Percentiles rank a stretch among this genome's conserved stretches.
Evolutionary conservation across 2,329 filamentous ascomycete species (phyloP).

Genomic region (Mycosphaerella arachidis): DNA sequence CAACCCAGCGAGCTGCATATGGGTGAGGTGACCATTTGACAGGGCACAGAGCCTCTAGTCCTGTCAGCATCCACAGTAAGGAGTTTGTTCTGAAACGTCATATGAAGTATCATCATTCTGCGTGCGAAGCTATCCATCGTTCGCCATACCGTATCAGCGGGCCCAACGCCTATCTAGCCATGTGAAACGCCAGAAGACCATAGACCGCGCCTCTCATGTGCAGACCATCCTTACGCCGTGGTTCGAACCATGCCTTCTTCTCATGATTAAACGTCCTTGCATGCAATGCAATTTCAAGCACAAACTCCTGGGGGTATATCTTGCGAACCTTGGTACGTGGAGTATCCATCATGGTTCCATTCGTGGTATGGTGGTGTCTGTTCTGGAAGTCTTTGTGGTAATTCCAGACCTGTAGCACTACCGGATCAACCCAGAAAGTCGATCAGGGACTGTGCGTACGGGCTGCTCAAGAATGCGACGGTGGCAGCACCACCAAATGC

Average conservation of each 20-base stretch:
- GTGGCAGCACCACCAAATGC: conserved; percentile 22
- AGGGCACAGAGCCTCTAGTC: background rate
- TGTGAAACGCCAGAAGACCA: background rate
- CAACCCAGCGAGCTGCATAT: background rate
- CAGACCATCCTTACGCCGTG: background rate
- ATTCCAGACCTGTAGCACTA: background rate
- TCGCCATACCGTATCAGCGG: background rate
- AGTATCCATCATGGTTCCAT: background rate
- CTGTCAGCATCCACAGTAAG: background rate
- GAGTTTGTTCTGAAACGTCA: background rate
- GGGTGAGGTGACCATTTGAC: background rate
- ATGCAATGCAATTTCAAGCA: background rate
- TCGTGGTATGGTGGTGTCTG: background rate
- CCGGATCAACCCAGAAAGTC: conserved; percentile 19
- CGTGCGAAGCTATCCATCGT: background rate
- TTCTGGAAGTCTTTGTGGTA: background rate
- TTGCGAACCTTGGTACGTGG: background rate
- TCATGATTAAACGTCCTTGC: background rate
- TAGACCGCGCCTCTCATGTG: background rate
- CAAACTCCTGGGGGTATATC: conserved; percentile 2
- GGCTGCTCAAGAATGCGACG: conserved; percentile 26
- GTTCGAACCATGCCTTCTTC: background rate
- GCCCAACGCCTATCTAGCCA: background rate
- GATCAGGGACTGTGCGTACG: conserved; percentile 23
- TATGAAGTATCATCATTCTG: background rate